phyloP scores from a whole-genome alignment of 768 basidiomycete species.

The Tricholoma saponaceum region DNA sequence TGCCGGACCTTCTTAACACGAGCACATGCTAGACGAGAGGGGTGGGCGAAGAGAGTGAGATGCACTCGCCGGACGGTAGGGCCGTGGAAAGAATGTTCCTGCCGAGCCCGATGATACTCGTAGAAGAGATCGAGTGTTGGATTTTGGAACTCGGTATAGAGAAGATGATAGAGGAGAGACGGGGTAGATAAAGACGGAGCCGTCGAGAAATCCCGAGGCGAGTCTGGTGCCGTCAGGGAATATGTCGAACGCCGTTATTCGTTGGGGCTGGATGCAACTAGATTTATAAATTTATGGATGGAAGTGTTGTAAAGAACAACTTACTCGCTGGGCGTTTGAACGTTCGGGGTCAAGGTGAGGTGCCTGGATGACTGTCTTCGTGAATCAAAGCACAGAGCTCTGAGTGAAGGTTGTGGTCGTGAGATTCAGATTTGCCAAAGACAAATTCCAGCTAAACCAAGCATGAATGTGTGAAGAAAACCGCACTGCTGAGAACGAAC shows the following conservation, averaged over 20 bases:
- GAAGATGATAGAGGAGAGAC: conserved; percentile 20
- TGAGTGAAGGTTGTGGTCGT: too few species aligned
- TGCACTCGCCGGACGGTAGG: conserved; percentile 45
- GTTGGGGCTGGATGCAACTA: conserved; percentile 35
- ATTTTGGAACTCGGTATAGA: conserved; percentile 11
- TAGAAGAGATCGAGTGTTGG: conserved; percentile 52
- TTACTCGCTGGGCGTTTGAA: conserved; percentile 36
- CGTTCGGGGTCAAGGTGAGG: conserved; percentile 42
- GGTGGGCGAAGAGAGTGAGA: conserved; percentile 38
- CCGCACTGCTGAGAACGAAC: too few species aligned
- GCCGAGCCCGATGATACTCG: conserved; percentile 61
- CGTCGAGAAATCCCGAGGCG: too few species aligned
- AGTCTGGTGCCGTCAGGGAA: conserved; percentile 53
- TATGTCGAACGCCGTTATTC: conserved; percentile 62
- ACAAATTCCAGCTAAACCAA: too few species aligned
- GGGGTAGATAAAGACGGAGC: conserved; percentile 50
- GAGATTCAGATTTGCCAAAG: too few species aligned
- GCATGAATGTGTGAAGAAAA: too few species aligned
- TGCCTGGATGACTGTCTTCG: too few species aligned
- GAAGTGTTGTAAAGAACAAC: conserved; percentile 11
- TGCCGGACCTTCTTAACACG: too few species aligned
- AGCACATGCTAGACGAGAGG: conserved; percentile 41
- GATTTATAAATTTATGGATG: background rate
- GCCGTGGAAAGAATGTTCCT: conserved; percentile 62
- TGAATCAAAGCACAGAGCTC: too few species aligned